These are phyloP conservation scores for Phialophora macrospora DNA, from an alignment of 2,329 filamentous ascomycete genomes.

Conservation along the genomic window DNA sequence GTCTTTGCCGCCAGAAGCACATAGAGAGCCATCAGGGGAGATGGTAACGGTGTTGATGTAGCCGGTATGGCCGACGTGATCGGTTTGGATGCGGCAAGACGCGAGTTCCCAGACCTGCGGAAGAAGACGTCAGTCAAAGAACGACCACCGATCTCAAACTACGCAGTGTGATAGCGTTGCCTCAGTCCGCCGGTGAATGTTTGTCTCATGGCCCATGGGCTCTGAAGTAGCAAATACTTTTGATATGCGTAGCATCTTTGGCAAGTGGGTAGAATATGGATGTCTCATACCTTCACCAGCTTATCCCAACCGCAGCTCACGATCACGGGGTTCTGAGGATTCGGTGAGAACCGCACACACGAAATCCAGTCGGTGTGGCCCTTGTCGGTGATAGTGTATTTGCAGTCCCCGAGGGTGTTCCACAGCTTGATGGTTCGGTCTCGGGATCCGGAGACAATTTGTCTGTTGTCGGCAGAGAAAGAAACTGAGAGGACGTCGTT, in stretches of 20 bases:
- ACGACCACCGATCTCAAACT: background rate
- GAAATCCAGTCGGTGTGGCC: constrained; percentile 99
- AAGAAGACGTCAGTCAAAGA: constrained; percentile 40
- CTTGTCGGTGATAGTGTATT: constrained; percentile 99
- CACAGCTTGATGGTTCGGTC: constrained; percentile 99
- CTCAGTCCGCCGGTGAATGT: constrained; percentile 87
- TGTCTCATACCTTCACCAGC: constrained; percentile 91
- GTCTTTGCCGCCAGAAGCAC: constrained; percentile 98
- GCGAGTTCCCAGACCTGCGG: constrained; percentile 97
- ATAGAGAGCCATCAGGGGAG: constrained; percentile 98
- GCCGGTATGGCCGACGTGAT: constrained; percentile 99
- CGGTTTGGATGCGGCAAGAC: constrained; percentile 98
- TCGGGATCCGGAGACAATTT: constrained; percentile 98
- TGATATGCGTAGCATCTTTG: constrained; percentile 82
- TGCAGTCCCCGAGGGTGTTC: constrained; percentile 99
- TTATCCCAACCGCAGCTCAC: constrained; percentile 99
- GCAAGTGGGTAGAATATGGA: constrained; percentile 40
- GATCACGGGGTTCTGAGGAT: constrained; percentile 99
- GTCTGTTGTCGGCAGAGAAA: constrained; percentile 99
- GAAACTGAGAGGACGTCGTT: constrained; percentile 99
- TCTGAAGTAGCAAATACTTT: constrained; percentile 99
- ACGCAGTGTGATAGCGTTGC: constrained; percentile 33
- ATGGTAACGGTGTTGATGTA: constrained; percentile 99
- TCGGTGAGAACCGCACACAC: constrained; percentile 99
- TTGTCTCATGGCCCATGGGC: constrained; percentile 95